Evolutionary conservation across 2,329 filamentous ascomycete species (phyloP), one percentile per base, ranked within the genome.

Genomic region (Botrytis medusae): DNA sequence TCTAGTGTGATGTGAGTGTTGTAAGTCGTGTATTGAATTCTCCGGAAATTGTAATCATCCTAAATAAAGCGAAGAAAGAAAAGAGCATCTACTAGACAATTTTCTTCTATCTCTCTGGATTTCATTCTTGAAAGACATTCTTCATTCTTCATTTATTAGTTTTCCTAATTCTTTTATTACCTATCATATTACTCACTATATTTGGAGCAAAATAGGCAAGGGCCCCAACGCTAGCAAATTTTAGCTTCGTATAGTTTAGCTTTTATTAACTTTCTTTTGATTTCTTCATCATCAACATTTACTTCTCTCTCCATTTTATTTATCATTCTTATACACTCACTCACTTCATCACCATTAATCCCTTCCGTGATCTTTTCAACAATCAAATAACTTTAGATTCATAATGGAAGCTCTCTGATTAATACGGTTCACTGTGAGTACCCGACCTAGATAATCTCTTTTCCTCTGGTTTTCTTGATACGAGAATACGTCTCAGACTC

Each of bases 171-270:
- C 34, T 29, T 57, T 62, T n/a, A 62, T 62, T 57, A 18, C 51
- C 22, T 16, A n/a, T 18, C 25, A 37, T 25, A 37, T 57, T 69
- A 54, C 12, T 37, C 32, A 48, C 25, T 54, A 29, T 69, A 42
- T 57, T 14, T 32, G 29, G 22, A 32, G 18, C 37, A 57, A 57
- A 57, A 51, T 69, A 51, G 32, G 29, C 18, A 64, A 63, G 69
- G 42, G 42, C 16, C 22, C n/a, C 29, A 20, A 46, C 69, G 57
- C 59, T 71, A 64, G 59, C 59, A 64, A 34, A 34, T 64, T 71
- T 71, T 64, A 64, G 44, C 32, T 71, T 25, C 34, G 69, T 64
- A 64, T 29, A 71, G 51, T 64, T 34, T 22, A 29, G 42, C 32
- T 42, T 71, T 34, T 70, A 29, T 64, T 64, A 25, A 29, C 32